Evolutionary conservation across 108 stramenopile species (phyloP), one percentile per base, ranked within the genome.

Genomic region (Schizochytrium sp.): DNA sequence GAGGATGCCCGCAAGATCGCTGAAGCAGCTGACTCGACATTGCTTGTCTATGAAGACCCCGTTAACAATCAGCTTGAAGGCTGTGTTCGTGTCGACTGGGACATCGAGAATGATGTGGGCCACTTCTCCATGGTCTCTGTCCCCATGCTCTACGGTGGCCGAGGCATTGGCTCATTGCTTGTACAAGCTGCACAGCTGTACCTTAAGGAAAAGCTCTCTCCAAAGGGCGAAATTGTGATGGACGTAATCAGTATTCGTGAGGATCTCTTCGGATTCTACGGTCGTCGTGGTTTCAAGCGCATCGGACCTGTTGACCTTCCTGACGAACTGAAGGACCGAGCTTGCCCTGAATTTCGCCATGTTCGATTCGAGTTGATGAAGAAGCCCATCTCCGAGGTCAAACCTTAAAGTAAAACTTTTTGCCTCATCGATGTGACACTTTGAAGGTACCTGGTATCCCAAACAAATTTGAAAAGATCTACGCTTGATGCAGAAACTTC

Each of bases 31-130:
- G 64, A 69, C 19, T 44, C 42, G 42, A 69, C 64, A 38, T 10
- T 69, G 3, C 64, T 69, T 44, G 64, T 69, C 19, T 69, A 69
- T 44, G 64, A 69, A 15, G 64, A 69, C 28, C 64, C 64, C 10
- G 12, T 69, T 44, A 69, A 69, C 64, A 69, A 69, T 38, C 64
- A 69, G 64, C 64, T 69, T 7, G 42, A 69, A 44, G 64, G 64
- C 64, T 69, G 64, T 44, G 64, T 69, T 7, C 64, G 64, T 44
- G 28, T 69, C 64, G 64, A 69, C 64, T 69, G 64, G 64, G 64
- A 69, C 15, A 1, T 8, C 12, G 28, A 69, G 15, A 69, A 69
- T 8, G 64, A 69, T 44, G 64, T 13, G 12, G 64, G 64, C 64
- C 64, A 69, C 64, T 69, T 69, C 28, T 12, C 64, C 7, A 69